Evolutionary conservation across 352 stramenopile genomes (phyloP).

Genomic region (Globisporangium cystogenes): DNA sequence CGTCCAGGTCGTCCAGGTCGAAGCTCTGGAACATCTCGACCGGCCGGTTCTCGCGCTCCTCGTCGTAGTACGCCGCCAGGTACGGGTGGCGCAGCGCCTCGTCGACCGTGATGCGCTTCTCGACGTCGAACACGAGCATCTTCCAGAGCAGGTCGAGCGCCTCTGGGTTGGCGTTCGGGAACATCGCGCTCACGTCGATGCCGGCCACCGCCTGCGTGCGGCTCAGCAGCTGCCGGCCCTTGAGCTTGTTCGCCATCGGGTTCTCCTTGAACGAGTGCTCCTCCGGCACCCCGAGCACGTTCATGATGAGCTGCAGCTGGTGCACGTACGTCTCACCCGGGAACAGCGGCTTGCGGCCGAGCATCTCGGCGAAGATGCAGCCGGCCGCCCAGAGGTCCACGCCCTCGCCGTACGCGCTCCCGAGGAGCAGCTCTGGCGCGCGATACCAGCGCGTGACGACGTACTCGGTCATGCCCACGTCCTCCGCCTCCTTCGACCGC

Average conservation of each 20-base stretch:
- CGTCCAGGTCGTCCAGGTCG: conserved; percentile 78
- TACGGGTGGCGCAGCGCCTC: conserved; percentile 96
- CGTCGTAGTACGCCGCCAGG: conserved; percentile 86
- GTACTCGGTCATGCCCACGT: conserved; percentile 90
- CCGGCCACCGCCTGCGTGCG: conserved; percentile 73
- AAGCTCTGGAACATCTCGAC: conserved; percentile 86
- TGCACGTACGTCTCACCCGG: conserved; percentile 85
- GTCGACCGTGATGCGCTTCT: conserved; percentile 94
- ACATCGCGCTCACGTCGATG: conserved; percentile 79
- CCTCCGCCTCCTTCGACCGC: conserved; percentile 79
- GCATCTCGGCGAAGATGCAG: conserved; percentile 87
- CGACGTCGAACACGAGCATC: conserved; percentile 91
- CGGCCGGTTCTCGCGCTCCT: conserved; percentile 51
- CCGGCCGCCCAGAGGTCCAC: conserved; percentile 85
- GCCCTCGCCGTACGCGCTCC: conserved; percentile 76
- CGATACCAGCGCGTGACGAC: conserved; percentile 89
- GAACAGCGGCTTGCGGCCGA: conserved; percentile 81
- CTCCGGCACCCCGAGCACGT: conserved; percentile 80
- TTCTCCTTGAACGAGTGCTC: conserved; percentile 89
- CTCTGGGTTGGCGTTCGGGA: conserved; percentile 84
- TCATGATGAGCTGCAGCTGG: conserved; percentile 88
- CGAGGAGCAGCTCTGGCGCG: conserved; percentile 78
- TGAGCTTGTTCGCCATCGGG: conserved; percentile 83
- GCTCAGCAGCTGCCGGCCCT: conserved; percentile 77
- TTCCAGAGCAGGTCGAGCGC: conserved; percentile 83